Evolutionary conservation across 371 early-diverging fungal species (phyloP), one percentile per base, ranked within the genome.

Genomic region (Mortierella sp.): DNA sequence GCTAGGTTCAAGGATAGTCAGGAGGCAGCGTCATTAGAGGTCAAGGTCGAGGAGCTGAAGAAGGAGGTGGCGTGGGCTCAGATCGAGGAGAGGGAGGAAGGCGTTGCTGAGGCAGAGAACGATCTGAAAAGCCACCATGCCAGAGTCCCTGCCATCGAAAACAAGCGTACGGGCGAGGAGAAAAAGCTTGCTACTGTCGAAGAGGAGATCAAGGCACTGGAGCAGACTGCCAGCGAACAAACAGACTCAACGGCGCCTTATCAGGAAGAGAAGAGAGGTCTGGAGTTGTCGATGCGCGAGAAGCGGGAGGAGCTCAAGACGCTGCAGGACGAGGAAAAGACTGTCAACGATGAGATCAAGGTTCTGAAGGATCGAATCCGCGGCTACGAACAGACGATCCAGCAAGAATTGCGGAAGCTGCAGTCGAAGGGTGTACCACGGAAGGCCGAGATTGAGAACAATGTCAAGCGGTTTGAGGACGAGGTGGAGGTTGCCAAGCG

Each of bases 1-100:
- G 83, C 80, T 47, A 88, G 90, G 24, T 92, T 91, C 72, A 88
- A 94, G 75, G 93, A 96, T 70, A 90, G 95, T 87, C 88, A 93
- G 55, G 90, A 91, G 54, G 94, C 94, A 0, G 90, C 93, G 50
- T 89, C 94, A 47, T 81, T 96, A 13, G 94, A 95, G 45, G 73
- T 90, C 42, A 80, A 88, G 45, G 88, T 97, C 45, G 91, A 93
- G 7, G 81, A 77, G 0, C 80, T 95, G 45, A 93, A 94, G 79
- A 91, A 94, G 50, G 92, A 96, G 87, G 80, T 95, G 77, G 95
- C 94, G 0, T 97, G 97, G 97, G 91, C 95, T 19, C 91, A 93
- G 71, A 92, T 95, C 31, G 92, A 92, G 75, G 95, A 93, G 52
- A 83, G 90, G 57, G 94, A 94, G 73, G 77, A 83, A 54, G 78